A percentile compares a stretch with the other conserved stretches of the same genome.
These are phyloP conservation scores for Aurinia saxatilis DNA, from an alignment of 345 rosid species.

Conservation along the genomic window DNA sequence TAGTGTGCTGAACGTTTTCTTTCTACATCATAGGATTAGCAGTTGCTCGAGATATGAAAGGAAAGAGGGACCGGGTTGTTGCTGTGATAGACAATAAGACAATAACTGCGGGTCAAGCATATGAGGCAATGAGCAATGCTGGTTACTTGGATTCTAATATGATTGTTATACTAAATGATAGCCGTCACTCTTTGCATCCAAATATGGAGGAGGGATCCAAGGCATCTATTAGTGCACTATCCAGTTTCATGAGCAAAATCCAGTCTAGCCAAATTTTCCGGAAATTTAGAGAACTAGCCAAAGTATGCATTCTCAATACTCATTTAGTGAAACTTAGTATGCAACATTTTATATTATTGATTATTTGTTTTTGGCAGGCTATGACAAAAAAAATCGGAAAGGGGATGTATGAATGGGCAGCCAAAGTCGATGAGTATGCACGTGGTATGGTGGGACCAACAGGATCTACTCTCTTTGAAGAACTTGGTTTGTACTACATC, in stretches of 20 bases:
- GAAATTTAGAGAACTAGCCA: conserved; percentile 76
- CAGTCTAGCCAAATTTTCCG: conserved; percentile 89
- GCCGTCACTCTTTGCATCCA: conserved; percentile 67
- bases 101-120: conserved; percentile 88
- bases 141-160: conserved; percentile 86
- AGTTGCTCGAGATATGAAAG: conserved; percentile 81
- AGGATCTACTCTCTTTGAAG: conserved; percentile 92
- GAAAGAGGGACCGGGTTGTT: conserved; percentile 66
- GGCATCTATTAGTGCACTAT: conserved; percentile 70
- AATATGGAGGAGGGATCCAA: conserved; percentile 62
- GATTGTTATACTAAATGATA: conserved; percentile 88
- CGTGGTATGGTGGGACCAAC: conserved; percentile 94
- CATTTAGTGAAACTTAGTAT: neutral
- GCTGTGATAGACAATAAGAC: conserved; percentile 74
- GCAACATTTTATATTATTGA: neutral
- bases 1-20: neutral
- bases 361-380: conserved; percentile 37
- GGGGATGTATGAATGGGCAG: conserved; percentile 90
- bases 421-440: conserved; percentile 94
- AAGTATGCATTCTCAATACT: conserved; percentile 38
- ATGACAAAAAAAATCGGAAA: conserved; percentile 75
- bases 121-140: conserved; percentile 94
- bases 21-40: conserved; percentile 58
- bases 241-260: conserved; percentile 75
- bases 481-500: conserved; percentile 83